Base-by-base conservation (phyloP, 2,329 filamentous ascomycete species). In the Parastagonospora avenae region DNA sequence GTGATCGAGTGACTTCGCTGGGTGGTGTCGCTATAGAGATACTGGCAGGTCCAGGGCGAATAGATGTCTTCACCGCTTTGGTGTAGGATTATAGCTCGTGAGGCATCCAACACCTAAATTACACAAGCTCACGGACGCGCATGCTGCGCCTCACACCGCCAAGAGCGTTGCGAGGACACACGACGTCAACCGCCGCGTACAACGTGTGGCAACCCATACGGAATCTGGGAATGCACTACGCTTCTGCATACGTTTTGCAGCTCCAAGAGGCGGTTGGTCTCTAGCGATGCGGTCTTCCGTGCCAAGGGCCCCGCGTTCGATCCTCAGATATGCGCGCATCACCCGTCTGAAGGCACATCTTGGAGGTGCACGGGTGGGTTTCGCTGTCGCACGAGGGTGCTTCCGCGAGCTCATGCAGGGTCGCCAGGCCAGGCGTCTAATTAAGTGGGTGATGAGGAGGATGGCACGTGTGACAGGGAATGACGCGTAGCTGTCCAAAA, bases 181-280 rank as follows among this genome's bases (percentile, higher is more conserved):
- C 48, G 50, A 66, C 61, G 63, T 64, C 50, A 63, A 66, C 56
- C 47, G 59, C 61, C 59, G 59, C 61, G 63, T 64, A 61, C 50
- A 48, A 47, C 54, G 24, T 50, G 47, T 58, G 54, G 50, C 54
- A 46, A 37, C 35, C 50, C 30, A 12, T 37, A 28, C n/a, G n/a
- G 24, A 37, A 45, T n/a, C n/a, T 6, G 7, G 4, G 30, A 32
- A 5, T 27, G 27, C n/a, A 5, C 19, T 24, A 24, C 19, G 19
- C 3, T 24, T 42, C 35, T 46, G 42, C 27, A 42, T 35, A 43
- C 33, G 7, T 39, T 36, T 29, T 42, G 27, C 16, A 38, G 24
- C 10, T 40, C 32, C 46, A 46, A 46, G 42, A 43, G 30, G 11
- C 36, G 39, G 10, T 54, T 44, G 50, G 52, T 46, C 52, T 61